Conservation (phyloP, 106 monocot species). For the Vanilla planifolia region DNA sequence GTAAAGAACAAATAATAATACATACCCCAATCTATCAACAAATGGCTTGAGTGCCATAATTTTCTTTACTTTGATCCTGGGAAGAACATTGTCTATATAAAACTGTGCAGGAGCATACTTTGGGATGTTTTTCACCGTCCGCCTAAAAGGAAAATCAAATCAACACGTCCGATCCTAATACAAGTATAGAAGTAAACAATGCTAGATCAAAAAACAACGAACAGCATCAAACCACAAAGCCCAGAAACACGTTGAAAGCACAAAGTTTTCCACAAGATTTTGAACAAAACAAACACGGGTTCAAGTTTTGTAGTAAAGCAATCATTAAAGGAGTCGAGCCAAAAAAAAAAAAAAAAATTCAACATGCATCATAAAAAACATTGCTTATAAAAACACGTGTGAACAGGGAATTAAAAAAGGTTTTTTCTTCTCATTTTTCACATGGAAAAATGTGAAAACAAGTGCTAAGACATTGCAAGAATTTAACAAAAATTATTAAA, state of each 20-base stretch:
- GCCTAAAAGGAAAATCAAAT: conserved; percentile 34
- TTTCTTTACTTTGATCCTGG: conserved; percentile 92
- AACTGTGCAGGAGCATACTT: conserved; percentile 97
- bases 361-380: not conserved
- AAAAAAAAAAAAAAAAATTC: not conserved
- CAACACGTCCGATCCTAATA: not conserved
- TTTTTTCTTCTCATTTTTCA: too few relatives aligned
- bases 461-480: too few relatives aligned
- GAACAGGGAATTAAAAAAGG: too few relatives aligned
- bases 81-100: conserved; percentile 96
- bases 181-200: not conserved
- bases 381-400: too few relatives aligned
- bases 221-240: not conserved
- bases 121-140: conserved; percentile 92
- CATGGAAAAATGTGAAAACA: too few relatives aligned
- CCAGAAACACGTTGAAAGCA: not conserved
- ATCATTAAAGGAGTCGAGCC: not conserved
- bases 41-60: conserved; percentile 97
- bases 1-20: conserved; percentile 6
- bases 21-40: conserved; percentile 94
- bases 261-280: not conserved
- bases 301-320: not conserved
- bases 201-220: not conserved
- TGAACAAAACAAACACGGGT: not conserved
- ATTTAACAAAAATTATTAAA: too few relatives aligned